phyloP scores from a whole-genome alignment of 2,329 filamentous ascomycete genomes.

The Colletotrichum orchidophilum region DNA sequence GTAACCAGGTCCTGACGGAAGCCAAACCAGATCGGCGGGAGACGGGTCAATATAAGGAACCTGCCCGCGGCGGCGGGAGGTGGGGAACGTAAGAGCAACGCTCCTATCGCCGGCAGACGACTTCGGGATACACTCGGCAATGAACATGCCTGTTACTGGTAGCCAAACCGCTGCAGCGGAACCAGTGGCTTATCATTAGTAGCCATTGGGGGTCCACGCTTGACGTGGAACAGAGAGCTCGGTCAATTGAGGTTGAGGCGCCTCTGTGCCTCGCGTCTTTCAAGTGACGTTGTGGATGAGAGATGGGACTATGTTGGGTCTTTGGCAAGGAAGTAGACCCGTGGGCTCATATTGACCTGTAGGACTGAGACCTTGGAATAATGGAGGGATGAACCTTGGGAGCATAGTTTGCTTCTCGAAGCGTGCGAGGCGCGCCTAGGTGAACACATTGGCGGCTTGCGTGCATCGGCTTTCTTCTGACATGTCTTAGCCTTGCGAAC shows the following conservation, averaged over 20 bases:
- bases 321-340: background rate
- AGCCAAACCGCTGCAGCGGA: background rate
- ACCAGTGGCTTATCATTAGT: background rate
- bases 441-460: background rate
- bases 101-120: background rate
- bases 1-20: background rate
- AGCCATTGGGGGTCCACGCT: background rate
- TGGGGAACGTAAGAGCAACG: background rate
- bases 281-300: background rate
- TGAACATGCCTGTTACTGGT: background rate
- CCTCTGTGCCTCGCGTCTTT: background rate
- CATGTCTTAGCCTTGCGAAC: background rate
- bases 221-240: background rate
- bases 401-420: background rate
- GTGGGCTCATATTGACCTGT: background rate
- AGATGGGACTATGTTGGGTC: background rate
- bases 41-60: background rate
- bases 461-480: background rate
- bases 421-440: too few relatives aligned
- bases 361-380: background rate
- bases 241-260: background rate
- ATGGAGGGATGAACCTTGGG: background rate
- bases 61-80: background rate
- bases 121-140: conserved; percentile 9
- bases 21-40: background rate